Evolutionary conservation across 2,329 filamentous ascomycete species (phyloP).

Genomic region (Trichophaea hybrida): DNA sequence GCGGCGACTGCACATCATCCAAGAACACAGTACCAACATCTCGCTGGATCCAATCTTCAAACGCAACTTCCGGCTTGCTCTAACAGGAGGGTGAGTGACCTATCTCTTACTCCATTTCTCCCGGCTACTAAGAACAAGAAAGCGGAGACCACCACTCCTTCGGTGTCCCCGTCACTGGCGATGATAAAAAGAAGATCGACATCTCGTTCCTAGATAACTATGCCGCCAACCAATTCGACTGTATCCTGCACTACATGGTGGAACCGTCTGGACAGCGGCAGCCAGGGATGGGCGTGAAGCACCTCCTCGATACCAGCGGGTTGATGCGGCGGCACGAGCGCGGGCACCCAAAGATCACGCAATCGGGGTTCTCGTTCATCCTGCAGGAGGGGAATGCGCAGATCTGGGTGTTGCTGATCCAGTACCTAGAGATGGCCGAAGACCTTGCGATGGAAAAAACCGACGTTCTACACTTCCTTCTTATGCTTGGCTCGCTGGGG

Average conservation of each 20-base stretch:
- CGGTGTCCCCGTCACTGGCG: slow-evolving; percentile 61
- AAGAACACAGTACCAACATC: slow-evolving; percentile 33
- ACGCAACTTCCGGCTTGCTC: slow-evolving; percentile 65
- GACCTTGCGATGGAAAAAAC: slow-evolving; percentile 66
- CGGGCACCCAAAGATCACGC: slow-evolving; percentile 55
- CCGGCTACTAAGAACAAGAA: neutral
- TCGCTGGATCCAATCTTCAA: slow-evolving; percentile 68
- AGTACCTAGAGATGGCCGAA: slow-evolving; percentile 79
- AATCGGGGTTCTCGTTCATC: slow-evolving; percentile 86
- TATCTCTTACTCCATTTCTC: too few species aligned
- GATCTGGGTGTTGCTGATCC: slow-evolving; percentile 85
- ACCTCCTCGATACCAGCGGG: slow-evolving; percentile 63
- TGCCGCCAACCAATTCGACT: slow-evolving; percentile 83
- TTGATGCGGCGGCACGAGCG: slow-evolving; percentile 49
- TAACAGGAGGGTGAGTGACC: slow-evolving; percentile 53
- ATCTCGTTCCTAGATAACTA: slow-evolving; percentile 66
- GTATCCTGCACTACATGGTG: slow-evolving; percentile 90
- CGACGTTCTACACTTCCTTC: slow-evolving; percentile 90
- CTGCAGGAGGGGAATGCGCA: slow-evolving; percentile 92
- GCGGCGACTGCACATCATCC: slow-evolving; percentile 71
- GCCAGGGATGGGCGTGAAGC: slow-evolving; percentile 66
- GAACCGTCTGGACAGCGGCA: slow-evolving; percentile 37
- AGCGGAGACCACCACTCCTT: slow-evolving; percentile 69
- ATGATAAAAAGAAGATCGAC: slow-evolving; percentile 49
- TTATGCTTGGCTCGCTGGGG: slow-evolving; percentile 85